phyloP scores from a whole-genome alignment of 208 protist species.

The Tritrichomonas foetus region DNA sequence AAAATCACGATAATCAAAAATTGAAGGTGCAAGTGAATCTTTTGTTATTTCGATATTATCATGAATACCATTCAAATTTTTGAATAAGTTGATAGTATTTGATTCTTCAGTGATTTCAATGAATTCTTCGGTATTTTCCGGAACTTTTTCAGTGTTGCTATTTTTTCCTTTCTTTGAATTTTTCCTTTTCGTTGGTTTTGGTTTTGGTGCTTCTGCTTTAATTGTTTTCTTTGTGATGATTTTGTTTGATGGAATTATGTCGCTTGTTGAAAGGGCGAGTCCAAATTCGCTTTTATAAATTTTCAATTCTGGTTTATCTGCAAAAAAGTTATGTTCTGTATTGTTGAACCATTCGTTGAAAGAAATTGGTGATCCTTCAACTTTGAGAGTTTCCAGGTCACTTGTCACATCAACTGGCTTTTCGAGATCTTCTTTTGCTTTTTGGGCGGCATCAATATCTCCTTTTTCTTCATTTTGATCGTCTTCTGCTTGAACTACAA shows the following conservation, averaged over 20 bases:
- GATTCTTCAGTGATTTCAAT: neutral
- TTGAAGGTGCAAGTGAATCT: neutral
- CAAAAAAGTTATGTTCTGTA: neutral
- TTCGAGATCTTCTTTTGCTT: neutral
- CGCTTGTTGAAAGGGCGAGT: neutral
- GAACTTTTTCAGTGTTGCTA: no score
- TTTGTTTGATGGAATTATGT: neutral
- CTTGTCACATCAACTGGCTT: neutral
- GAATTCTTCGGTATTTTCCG: neutral
- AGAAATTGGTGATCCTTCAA: neutral
- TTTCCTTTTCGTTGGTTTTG: no score
- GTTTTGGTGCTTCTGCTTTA: neutral
- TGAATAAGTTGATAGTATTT: neutral
- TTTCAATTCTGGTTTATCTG: neutral
- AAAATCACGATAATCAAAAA: slow-evolving; percentile 38
- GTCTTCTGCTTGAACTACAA: neutral
- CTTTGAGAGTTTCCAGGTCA: neutral
- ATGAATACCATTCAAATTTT: neutral
- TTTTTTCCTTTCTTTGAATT: no score
- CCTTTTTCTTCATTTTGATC: neutral
- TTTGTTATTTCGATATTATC: neutral
- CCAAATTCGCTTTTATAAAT: neutral
- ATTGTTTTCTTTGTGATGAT: neutral
- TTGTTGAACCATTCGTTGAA: slow-evolving; percentile 31
- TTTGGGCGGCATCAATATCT: neutral